These are phyloP conservation scores for Tephrocybe sp. DNA, from an alignment of 768 basidiomycete genomes.

Conservation along the genomic window DNA sequence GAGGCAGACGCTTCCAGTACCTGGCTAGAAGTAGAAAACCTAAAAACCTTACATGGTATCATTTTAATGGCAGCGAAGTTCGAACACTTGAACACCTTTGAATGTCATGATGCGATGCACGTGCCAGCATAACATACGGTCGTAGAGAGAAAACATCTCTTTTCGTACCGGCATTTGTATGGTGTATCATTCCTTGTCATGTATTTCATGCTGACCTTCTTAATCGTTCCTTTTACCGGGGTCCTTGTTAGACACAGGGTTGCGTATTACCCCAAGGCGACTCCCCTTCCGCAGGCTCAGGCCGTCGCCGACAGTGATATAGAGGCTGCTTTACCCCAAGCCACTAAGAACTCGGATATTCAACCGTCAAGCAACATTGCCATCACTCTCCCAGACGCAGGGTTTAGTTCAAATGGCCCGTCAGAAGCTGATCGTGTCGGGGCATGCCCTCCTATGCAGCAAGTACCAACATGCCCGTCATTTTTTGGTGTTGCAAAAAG, in stretches of 20 bases:
- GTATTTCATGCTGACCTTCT: constrained; percentile 3
- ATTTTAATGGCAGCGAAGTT: too few relatives aligned
- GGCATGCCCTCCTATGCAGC: neutral
- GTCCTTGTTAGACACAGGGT: constrained; percentile 21
- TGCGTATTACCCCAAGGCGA: constrained; percentile 15
- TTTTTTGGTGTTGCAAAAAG: constrained; percentile 10
- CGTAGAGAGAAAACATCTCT: neutral
- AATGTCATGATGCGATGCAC: too few relatives aligned
- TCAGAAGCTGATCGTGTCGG: neutral
- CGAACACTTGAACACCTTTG: too few relatives aligned
- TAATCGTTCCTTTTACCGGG: constrained; percentile 19
- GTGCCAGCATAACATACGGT: too few relatives aligned
- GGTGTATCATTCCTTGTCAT: neutral
- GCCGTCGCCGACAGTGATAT: neutral
- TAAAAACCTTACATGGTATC: too few relatives aligned
- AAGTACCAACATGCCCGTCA: constrained; percentile 5
- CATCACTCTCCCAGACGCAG: neutral
- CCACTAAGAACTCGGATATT: neutral
- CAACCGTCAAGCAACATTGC: neutral
- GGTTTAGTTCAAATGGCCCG: neutral
- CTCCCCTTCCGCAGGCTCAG: too few relatives aligned
- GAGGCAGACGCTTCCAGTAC: too few relatives aligned
- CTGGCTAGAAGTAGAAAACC: too few relatives aligned
- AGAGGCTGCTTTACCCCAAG: neutral
- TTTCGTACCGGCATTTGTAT: neutral